Evolutionary conservation across 495 filamentous ascomycete species (phyloP), one percentile per base, ranked within the genome.

Genomic region (Hypomontagnella submonticulosa): DNA sequence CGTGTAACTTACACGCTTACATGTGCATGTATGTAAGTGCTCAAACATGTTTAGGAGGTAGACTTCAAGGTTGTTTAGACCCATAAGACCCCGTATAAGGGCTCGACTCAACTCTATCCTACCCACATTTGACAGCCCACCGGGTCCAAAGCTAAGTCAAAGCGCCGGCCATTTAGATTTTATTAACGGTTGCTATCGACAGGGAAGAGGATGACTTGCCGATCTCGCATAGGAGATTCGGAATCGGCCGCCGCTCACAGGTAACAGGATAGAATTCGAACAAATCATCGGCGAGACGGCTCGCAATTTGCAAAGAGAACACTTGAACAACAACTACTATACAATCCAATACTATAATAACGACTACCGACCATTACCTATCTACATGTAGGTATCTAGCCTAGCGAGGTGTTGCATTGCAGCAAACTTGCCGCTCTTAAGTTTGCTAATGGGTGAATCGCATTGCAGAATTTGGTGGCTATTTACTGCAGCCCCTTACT

Each of bases 171-270:
- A 48, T 54, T 66, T 54, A 57, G 50, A 16, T 38, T 33, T 61
- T 58, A 41, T 27, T 23, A 51, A 36, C 52, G 40, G 38, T 4
- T 53, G 1, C 30, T 53, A 62, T 42, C 40, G 57, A 53, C 58
- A 63, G 54, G 59, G 65, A 63, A 68, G 53, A 68, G 46, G 65
- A 68, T 68, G 65, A 68, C 59, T 63, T 68, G 65, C 65, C 23
- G 9, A 8, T 27, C 23, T 27, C 23, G 23, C 23, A 33, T 49
- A 59, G 54, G 42, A 58, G 65, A 68, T 53, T 68, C 58, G 54
- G 58, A 58, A 68, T 59, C 65, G 52, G 42, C 57, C 57, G 52
- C 57, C 63, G 57, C 44, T 34, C 44, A 13, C n/a, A n/a, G 23
- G 23, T 3, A 40, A 52, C n/a, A n/a, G n/a, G 34, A 11, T 19